Percentiles rank a stretch among this genome's conserved stretches.
phyloP scores from a whole-genome alignment of 2,329 filamentous ascomycete species.

The Xylaria sp. region DNA sequence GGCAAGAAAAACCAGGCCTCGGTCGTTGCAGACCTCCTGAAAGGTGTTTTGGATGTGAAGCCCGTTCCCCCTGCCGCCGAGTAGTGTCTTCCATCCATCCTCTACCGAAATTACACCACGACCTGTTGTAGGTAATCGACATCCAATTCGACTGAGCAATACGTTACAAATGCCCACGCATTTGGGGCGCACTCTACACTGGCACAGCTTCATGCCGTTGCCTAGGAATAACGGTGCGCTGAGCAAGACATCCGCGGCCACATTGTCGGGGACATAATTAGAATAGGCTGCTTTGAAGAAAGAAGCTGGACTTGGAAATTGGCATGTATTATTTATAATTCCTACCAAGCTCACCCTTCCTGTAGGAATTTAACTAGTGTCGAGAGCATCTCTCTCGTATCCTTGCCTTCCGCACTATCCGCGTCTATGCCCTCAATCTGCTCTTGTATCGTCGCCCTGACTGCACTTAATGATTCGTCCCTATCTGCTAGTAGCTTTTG shows the following conservation, averaged over 20 bases:
- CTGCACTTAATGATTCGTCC: constrained; percentile 71
- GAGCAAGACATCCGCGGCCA: neutral
- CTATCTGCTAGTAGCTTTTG: constrained; percentile 71
- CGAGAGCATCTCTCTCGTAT: constrained; percentile 65
- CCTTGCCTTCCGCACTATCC: constrained; percentile 68
- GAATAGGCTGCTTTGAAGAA: constrained; percentile 24
- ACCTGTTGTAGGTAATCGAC: neutral
- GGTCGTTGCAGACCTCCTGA: constrained; percentile 85
- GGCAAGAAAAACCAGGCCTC: constrained; percentile 82
- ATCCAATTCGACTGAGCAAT: neutral
- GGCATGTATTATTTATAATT: constrained; percentile 40
- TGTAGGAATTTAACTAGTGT: constrained; percentile 64
- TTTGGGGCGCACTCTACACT: neutral
- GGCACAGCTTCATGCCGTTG: constrained; percentile 6
- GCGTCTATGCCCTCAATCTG: constrained; percentile 61
- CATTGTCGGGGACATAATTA: constrained; percentile 20
- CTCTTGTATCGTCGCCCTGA: constrained; percentile 75
- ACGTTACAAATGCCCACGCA: constrained; percentile 9
- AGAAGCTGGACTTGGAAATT: constrained; percentile 29
- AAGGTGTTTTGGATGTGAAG: constrained; percentile 86
- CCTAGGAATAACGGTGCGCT: constrained; percentile 8
- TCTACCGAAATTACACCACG: constrained; percentile 8
- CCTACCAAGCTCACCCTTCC: constrained; percentile 40
- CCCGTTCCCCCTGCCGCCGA: constrained; percentile 65
- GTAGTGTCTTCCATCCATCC: constrained; percentile 28